These are phyloP conservation scores for Penicillium samsonianum DNA, from an alignment of 495 filamentous ascomycete species.

Conservation along the genomic window DNA sequence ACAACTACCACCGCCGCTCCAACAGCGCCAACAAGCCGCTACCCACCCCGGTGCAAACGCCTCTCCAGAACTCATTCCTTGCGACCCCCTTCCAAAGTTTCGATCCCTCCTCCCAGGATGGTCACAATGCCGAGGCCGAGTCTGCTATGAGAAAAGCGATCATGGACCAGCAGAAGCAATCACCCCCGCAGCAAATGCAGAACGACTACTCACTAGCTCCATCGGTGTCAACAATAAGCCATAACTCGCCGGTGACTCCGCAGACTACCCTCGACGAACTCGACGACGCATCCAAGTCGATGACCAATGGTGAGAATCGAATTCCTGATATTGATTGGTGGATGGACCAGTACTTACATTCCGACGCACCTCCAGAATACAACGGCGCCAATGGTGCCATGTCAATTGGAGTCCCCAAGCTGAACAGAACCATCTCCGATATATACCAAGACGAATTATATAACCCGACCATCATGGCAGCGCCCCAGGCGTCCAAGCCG, in stretches of 20 bases:
- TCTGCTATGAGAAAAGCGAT: slow-evolving; percentile 56
- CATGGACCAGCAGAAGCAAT: slow-evolving; percentile 53
- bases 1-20: slow-evolving; percentile 36
- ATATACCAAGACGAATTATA: slow-evolving; percentile 83
- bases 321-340: slow-evolving; percentile 49
- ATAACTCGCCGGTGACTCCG: slow-evolving; percentile 59
- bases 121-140: slow-evolving; percentile 46
- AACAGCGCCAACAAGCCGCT: slow-evolving; percentile 45
- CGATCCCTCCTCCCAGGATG: slow-evolving; percentile 45
- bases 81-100: slow-evolving; percentile 50
- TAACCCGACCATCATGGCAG: slow-evolving; percentile 63
- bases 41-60: slow-evolving; percentile 51
- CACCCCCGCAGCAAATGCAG: slow-evolving; percentile 33
- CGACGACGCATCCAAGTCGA: slow-evolving; percentile 48
- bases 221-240: slow-evolving; percentile 57
- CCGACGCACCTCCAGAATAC: slow-evolving; percentile 52
- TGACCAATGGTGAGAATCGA: slow-evolving; percentile 54
- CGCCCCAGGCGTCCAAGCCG: slow-evolving; percentile 46
- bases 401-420: slow-evolving; percentile 64
- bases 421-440: slow-evolving; percentile 84
- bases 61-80: slow-evolving; percentile 46
- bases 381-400: slow-evolving; percentile 32
- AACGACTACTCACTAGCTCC: slow-evolving; percentile 52
- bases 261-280: slow-evolving; percentile 55
- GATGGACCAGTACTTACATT: slow-evolving; percentile 64